phyloP scores from a whole-genome alignment of 768 basidiomycete genomes.

The Favolaschia claudopus region DNA sequence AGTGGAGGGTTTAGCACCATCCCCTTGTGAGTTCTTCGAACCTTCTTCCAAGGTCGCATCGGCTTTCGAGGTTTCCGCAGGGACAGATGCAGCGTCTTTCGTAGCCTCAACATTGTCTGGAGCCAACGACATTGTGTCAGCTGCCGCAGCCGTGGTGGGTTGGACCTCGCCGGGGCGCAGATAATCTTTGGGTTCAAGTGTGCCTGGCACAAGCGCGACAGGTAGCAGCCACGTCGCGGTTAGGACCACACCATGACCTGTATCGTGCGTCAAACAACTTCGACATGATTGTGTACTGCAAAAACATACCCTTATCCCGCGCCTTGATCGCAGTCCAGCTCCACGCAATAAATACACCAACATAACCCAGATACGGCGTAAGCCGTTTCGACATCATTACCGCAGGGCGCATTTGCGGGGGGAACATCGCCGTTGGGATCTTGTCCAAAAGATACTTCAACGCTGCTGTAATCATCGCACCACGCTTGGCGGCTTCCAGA shows the following conservation, averaged over 20 bases:
- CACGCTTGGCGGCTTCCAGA: slow-evolving; percentile 74
- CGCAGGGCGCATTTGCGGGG: slow-evolving; percentile 64
- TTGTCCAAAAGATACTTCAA: slow-evolving; percentile 75
- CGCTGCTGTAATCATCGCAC: slow-evolving; percentile 77
- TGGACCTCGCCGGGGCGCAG: slow-evolving; percentile 18
- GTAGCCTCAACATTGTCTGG: too few species aligned
- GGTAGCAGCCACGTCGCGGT: slow-evolving; percentile 87
- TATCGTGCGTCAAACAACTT: slow-evolving; percentile 15
- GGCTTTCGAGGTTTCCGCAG: too few species aligned
- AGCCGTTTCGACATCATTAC: slow-evolving; percentile 66
- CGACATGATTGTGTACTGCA: slow-evolving; percentile 3
- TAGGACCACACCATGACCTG: slow-evolving; percentile 81
- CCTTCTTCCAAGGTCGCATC: too few species aligned
- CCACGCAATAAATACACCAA: slow-evolving; percentile 83
- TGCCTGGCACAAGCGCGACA: slow-evolving; percentile 75
- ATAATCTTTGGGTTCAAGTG: slow-evolving; percentile 58
- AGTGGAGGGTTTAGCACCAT: too few species aligned
- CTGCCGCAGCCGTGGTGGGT: neutral
- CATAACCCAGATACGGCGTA: slow-evolving; percentile 71
- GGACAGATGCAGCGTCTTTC: too few species aligned
- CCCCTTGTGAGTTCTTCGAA: too few species aligned
- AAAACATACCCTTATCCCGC: slow-evolving; percentile 67
- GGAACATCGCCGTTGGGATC: slow-evolving; percentile 66
- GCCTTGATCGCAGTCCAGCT: slow-evolving; percentile 73
- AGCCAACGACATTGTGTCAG: neutral